Percentiles rank a stretch among this genome's conserved stretches.
Conservation (phyloP, 2,329 filamentous ascomycete genomes). For the Aspergillus sergii region DNA sequence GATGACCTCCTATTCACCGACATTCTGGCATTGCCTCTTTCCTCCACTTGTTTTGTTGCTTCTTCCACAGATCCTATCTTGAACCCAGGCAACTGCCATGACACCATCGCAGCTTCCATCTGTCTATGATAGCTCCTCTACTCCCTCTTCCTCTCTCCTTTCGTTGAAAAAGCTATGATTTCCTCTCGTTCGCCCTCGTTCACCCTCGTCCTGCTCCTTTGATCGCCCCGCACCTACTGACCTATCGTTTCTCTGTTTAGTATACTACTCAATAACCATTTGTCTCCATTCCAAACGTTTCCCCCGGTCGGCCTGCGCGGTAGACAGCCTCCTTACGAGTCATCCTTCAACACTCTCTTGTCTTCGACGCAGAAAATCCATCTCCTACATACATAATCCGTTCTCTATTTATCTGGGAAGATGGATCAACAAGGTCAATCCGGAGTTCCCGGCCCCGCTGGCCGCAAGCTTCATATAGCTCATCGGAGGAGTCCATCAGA, state of each 20-base stretch:
- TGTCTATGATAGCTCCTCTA: neutral
- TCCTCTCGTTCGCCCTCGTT: slow-evolving; percentile 9
- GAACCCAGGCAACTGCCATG: slow-evolving; percentile 2
- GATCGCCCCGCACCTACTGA: slow-evolving; percentile 19
- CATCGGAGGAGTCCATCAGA: slow-evolving; percentile 96
- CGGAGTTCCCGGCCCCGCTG: slow-evolving; percentile 68
- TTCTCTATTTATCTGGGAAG: slow-evolving; percentile 29
- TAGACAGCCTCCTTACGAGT: slow-evolving; percentile 27
- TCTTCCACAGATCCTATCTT: neutral
- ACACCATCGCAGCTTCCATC: slow-evolving; percentile 28
- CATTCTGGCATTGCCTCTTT: slow-evolving; percentile 10
- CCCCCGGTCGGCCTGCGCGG: slow-evolving; percentile 30
- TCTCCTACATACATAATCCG: slow-evolving; percentile 10
- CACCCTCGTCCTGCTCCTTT: slow-evolving; percentile 7
- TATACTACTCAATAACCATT: slow-evolving; percentile 14
- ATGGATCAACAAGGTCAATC: slow-evolving; percentile 69
- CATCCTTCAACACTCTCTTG: slow-evolving; percentile 29
- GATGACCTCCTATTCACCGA: neutral
- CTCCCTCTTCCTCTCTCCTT: slow-evolving; percentile 4
- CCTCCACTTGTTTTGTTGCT: slow-evolving; percentile 17
- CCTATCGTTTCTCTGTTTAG: slow-evolving; percentile 20
- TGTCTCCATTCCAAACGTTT: slow-evolving; percentile 19
- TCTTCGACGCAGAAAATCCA: neutral
- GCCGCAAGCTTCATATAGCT: slow-evolving; percentile 93
- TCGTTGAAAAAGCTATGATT: slow-evolving; percentile 5